Evolutionary conservation across 768 basidiomycete genomes (phyloP).

Genomic region (Podaxis carcinomalis): DNA sequence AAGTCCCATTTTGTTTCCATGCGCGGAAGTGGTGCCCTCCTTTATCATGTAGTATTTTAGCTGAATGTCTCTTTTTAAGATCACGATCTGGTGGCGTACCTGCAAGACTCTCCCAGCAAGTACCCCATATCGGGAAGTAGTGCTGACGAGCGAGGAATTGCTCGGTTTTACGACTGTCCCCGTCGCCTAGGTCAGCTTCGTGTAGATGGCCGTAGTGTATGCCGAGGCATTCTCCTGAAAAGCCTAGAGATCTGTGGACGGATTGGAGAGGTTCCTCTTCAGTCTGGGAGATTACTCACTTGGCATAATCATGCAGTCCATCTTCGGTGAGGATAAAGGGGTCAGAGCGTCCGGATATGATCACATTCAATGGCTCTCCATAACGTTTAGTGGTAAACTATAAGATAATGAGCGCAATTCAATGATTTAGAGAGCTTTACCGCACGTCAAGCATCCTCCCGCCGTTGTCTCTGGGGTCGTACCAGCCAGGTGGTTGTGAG

Average conservation of each 20-base stretch:
- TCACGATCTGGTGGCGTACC: conserved; percentile 28
- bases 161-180: conserved; percentile 64
- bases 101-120: conserved; percentile 84
- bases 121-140: conserved; percentile 75
- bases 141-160: conserved; percentile 73
- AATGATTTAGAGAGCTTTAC: neutral
- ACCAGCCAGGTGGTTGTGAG: conserved; percentile 31
- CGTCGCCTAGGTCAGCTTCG: conserved; percentile 80
- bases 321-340: conserved; percentile 73
- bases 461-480: conserved; percentile 70
- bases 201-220: conserved; percentile 74
- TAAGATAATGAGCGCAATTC: neutral
- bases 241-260: conserved; percentile 66
- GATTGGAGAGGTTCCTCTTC: neutral
- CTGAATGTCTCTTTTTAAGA: neutral
- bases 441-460: conserved; percentile 76
- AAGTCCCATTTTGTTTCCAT: conserved; percentile 83
- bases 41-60: conserved; percentile 14
- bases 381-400: conserved; percentile 61
- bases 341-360: conserved; percentile 76
- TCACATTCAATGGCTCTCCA: conserved; percentile 83
- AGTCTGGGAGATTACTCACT: conserved; percentile 32
- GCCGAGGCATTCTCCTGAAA: conserved; percentile 78
- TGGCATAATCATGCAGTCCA: conserved; percentile 68
- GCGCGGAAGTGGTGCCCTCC: conserved; percentile 90